Evolutionary conservation across 371 early-diverging fungal species (phyloP).

Genomic region (Rhizopus sp.): DNA sequence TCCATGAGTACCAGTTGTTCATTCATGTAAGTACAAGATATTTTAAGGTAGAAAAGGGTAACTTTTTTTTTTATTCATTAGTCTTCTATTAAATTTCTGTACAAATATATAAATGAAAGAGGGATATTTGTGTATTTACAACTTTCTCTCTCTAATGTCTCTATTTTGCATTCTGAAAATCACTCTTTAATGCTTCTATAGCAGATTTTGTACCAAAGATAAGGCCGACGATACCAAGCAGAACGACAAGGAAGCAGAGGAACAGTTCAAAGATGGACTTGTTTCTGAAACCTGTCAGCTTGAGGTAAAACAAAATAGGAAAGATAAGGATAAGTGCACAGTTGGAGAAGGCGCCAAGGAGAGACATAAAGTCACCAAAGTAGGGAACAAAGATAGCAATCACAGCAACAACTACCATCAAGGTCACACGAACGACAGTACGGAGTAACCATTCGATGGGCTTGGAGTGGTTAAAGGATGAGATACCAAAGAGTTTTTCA

Average conservation of each 20-base stretch:
- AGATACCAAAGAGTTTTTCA: slow-evolving; percentile 54
- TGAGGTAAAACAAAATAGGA: slow-evolving; percentile 69
- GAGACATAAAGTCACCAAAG: slow-evolving; percentile 74
- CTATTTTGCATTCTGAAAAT: slow-evolving; percentile 28
- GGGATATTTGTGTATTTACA: not conserved
- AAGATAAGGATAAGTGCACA: slow-evolving; percentile 68
- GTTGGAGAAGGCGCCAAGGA: slow-evolving; percentile 71
- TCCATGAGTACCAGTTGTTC: too few species aligned
- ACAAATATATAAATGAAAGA: not conserved
- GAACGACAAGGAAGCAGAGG: slow-evolving; percentile 51
- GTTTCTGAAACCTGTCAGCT: slow-evolving; percentile 54
- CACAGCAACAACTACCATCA: slow-evolving; percentile 44
- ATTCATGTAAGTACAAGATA: too few species aligned
- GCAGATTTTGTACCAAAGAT: slow-evolving; percentile 66
- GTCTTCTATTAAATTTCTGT: too few species aligned
- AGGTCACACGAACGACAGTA: slow-evolving; percentile 40
- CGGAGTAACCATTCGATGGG: slow-evolving; percentile 45
- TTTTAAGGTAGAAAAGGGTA: too few species aligned
- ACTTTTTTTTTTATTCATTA: too few species aligned
- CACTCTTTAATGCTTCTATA: slow-evolving; percentile 49
- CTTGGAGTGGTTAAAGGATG: slow-evolving; percentile 30
- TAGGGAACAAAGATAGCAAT: slow-evolving; percentile 67
- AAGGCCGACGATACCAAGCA: slow-evolving; percentile 60
- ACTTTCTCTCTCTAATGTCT: not conserved
- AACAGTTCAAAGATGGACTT: slow-evolving; percentile 40